Evolutionary conservation across 2,329 filamentous ascomycete species (phyloP).

Genomic region (Cladophialophora yegresii): DNA sequence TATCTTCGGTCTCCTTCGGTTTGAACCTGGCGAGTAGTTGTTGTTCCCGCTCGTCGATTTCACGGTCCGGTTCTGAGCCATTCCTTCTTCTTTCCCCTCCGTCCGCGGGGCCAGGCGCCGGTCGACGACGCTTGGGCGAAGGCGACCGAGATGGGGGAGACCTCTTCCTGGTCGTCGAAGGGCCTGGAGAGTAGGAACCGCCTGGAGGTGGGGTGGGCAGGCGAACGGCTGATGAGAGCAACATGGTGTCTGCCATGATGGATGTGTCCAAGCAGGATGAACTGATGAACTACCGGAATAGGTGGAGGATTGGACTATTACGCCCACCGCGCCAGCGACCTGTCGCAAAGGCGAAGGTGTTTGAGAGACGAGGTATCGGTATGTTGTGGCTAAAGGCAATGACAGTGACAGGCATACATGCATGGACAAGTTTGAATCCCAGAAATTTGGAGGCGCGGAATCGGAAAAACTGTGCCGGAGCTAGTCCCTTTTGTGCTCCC

Average conservation of each 20-base stretch:
- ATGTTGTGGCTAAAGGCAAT: not conserved
- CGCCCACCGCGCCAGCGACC: not conserved
- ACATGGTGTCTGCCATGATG: conserved; percentile 49
- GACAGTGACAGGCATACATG: conserved; percentile 5
- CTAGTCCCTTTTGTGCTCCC: conserved; percentile 10
- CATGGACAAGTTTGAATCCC: not conserved
- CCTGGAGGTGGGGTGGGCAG: conserved; percentile 59
- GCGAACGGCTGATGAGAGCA: conserved; percentile 59
- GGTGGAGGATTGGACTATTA: not conserved
- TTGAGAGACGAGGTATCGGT: not conserved
- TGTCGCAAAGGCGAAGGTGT: conserved; percentile 2
- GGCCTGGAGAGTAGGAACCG: conserved; percentile 51
- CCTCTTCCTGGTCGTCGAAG: conserved; percentile 57
- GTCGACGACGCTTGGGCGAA: conserved; percentile 54
- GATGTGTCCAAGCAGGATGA: not conserved
- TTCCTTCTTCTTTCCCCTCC: conserved; percentile 35
- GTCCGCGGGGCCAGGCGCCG: conserved; percentile 45
- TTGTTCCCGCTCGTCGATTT: conserved; percentile 53
- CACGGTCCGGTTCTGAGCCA: conserved; percentile 51
- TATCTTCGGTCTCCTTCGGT: conserved; percentile 53
- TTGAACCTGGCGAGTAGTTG: conserved; percentile 57
- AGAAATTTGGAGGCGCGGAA: conserved; percentile 1
- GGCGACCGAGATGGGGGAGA: conserved; percentile 58
- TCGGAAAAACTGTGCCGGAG: conserved; percentile 12
- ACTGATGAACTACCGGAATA: not conserved